Percentiles rank a stretch among this genome's conserved stretches.
These are phyloP conservation scores for Kazachstania sp. DNA, from an alignment of 1,139 yeast genomes.

Conservation along the genomic window DNA sequence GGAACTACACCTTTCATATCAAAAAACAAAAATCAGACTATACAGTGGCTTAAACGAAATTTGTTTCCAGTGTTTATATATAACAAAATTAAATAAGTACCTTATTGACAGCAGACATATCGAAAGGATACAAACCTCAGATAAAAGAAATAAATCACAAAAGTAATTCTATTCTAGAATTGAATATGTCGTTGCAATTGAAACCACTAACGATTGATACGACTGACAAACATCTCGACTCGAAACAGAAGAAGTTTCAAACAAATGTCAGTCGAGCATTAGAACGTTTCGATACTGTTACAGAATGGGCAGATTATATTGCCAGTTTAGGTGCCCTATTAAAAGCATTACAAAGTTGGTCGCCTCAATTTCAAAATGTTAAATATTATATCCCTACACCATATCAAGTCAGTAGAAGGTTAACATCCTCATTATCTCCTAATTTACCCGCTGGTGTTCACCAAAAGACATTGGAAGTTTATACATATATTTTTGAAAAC, in stretches of 20 bases:
- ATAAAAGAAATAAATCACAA: not conserved
- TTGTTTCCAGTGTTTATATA: not conserved
- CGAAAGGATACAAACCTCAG: no score
- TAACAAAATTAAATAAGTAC: no score
- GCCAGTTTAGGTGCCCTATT: constrained; percentile 73
- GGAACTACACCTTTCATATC: no score
- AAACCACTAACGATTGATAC: constrained; percentile 28
- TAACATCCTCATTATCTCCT: constrained; percentile 56
- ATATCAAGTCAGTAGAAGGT: constrained; percentile 30
- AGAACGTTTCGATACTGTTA: constrained; percentile 70
- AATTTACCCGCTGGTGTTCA: constrained; percentile 91
- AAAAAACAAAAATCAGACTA: no score
- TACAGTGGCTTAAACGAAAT: not conserved
- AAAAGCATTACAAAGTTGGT: constrained; percentile 54
- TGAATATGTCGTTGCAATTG: constrained; percentile 26
- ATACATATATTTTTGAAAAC: constrained; percentile 57
- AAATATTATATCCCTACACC: constrained; percentile 39
- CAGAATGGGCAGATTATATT: constrained; percentile 98
- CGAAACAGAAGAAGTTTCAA: constrained; percentile 62
- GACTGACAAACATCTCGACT: constrained; percentile 29
- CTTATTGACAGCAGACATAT: no score
- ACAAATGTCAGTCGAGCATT: constrained; percentile 67
- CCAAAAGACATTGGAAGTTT: constrained; percentile 73
- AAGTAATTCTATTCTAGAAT: not conserved
- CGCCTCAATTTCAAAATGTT: constrained; percentile 50